Conservation (phyloP, 805 yeast genomes). For the Suhomyces emberorum region DNA sequence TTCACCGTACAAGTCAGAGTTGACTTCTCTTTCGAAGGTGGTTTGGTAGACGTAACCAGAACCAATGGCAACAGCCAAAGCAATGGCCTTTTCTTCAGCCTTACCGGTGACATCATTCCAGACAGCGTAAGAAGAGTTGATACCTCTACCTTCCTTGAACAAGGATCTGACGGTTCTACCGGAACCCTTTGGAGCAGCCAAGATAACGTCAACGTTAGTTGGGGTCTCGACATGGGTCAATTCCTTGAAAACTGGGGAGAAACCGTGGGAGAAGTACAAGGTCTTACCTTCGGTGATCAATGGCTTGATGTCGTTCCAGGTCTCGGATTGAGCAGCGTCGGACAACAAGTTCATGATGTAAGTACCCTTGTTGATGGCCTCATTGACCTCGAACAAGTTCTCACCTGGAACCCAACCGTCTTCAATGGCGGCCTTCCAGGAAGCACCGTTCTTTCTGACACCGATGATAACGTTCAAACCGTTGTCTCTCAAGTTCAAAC, state of each 20-base stretch:
- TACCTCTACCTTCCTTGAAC: constrained; percentile 99
- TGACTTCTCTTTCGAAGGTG: constrained; percentile 98
- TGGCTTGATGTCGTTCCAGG: constrained; percentile 87
- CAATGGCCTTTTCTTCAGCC: constrained; percentile 99
- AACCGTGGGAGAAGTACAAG: constrained; percentile 98
- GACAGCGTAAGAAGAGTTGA: constrained; percentile 98
- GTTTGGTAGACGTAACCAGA: constrained; percentile 99
- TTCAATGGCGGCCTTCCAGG: constrained; percentile 99
- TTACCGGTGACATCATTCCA: constrained; percentile 99
- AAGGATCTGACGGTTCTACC: constrained; percentile 99
- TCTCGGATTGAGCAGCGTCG: constrained; percentile 99
- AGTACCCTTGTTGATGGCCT: constrained; percentile 91
- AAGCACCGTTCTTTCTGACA: constrained; percentile 98
- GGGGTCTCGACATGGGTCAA: constrained; percentile 97
- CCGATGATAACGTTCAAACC: constrained; percentile 97
- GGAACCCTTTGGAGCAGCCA: constrained; percentile 99
- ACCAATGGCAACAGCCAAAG: constrained; percentile 98
- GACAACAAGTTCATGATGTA: constrained; percentile 96
- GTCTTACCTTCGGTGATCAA: constrained; percentile 95
- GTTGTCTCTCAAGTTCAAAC: constrained; percentile 98
- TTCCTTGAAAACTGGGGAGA: constrained; percentile 98
- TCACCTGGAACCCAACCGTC: constrained; percentile 99
- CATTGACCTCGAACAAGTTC: constrained; percentile 91
- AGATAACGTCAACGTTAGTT: constrained; percentile 89
- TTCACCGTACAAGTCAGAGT: constrained; percentile 99